A percentile compares a stretch with the other conserved stretches of the same genome.
phyloP scores from a whole-genome alignment of 805 yeast genomes.

The Torulaspora franciscae region DNA sequence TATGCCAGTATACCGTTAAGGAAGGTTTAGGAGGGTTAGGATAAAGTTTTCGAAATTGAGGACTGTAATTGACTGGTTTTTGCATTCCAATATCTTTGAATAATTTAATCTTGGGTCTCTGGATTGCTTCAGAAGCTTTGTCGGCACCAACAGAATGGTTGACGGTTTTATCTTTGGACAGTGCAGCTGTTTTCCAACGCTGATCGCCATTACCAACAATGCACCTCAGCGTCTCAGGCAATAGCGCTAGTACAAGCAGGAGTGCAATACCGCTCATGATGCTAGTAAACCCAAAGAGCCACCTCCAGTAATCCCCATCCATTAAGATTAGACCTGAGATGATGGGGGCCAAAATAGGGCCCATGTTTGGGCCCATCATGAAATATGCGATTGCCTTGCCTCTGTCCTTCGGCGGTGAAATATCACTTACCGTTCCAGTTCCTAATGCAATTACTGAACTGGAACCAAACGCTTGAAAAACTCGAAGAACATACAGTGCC shows the following conservation, averaged over 20 bases:
- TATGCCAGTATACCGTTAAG: conserved; percentile 35
- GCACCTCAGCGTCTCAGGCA: conserved; percentile 77
- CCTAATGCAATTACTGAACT: conserved; percentile 87
- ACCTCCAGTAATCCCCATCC: conserved; percentile 71
- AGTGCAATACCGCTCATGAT: conserved; percentile 57
- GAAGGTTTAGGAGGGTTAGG: conserved; percentile 47
- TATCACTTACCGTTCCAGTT: conserved; percentile 83
- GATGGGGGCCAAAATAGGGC: conserved; percentile 83
- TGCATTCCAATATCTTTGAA: conserved; percentile 25
- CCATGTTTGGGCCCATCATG: conserved; percentile 82
- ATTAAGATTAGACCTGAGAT: conserved; percentile 72
- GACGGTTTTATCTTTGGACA: neutral
- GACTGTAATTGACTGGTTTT: conserved; percentile 25
- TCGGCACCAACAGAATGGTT: neutral
- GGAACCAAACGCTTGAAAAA: conserved; percentile 80
- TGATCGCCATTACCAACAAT: conserved; percentile 53
- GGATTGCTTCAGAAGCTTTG: neutral
- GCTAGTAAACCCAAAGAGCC: conserved; percentile 76
- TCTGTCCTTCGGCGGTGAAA: conserved; percentile 59
- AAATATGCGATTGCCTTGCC: conserved; percentile 81
- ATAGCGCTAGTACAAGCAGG: conserved; percentile 46
- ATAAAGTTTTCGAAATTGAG: conserved; percentile 27
- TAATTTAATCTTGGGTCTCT: conserved; percentile 2
- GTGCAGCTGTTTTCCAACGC: conserved; percentile 22
- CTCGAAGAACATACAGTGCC: conserved; percentile 58